phyloP scores from a whole-genome alignment of 805 yeast species.

The Candida coquimbonensis region DNA sequence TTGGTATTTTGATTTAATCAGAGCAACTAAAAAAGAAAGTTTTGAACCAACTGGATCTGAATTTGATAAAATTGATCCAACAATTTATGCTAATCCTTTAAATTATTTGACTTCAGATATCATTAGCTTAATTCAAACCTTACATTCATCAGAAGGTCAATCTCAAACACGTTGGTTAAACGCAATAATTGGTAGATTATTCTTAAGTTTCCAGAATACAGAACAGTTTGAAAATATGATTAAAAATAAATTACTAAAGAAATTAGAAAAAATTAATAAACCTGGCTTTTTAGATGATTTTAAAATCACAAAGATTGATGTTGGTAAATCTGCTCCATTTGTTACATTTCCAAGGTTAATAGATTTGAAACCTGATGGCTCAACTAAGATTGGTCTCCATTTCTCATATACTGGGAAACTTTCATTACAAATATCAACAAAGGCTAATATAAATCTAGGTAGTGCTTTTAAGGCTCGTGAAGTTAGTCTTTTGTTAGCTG shows the following conservation, averaged over 20 bases:
- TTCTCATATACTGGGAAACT: slow-evolving; percentile 72
- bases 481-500: slow-evolving; percentile 64
- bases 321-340: slow-evolving; percentile 78
- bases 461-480: slow-evolving; percentile 66
- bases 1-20: slow-evolving; percentile 81
- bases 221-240: slow-evolving; percentile 53
- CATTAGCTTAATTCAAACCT: slow-evolving; percentile 63
- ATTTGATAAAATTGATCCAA: slow-evolving; percentile 44
- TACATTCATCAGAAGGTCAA: slow-evolving; percentile 80
- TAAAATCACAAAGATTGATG: slow-evolving; percentile 59
- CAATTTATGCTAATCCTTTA: slow-evolving; percentile 60
- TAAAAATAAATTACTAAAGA: slow-evolving; percentile 54
- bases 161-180: slow-evolving; percentile 85
- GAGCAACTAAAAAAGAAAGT: slow-evolving; percentile 53
- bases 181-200: slow-evolving; percentile 78
- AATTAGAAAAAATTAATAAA: slow-evolving; percentile 69
- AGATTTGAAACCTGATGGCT: slow-evolving; percentile 76
- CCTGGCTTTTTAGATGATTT: slow-evolving; percentile 88
- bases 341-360: slow-evolving; percentile 65
- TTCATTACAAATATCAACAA: slow-evolving; percentile 72
- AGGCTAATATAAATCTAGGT: slow-evolving; percentile 68
- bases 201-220: slow-evolving; percentile 70
- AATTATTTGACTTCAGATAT: slow-evolving; percentile 67
- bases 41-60: slow-evolving; percentile 13
- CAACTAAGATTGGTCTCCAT: slow-evolving; percentile 51